Evolutionary conservation across 257 asterid genomes (phyloP).

Genomic region (Eucommia ulmoides): DNA sequence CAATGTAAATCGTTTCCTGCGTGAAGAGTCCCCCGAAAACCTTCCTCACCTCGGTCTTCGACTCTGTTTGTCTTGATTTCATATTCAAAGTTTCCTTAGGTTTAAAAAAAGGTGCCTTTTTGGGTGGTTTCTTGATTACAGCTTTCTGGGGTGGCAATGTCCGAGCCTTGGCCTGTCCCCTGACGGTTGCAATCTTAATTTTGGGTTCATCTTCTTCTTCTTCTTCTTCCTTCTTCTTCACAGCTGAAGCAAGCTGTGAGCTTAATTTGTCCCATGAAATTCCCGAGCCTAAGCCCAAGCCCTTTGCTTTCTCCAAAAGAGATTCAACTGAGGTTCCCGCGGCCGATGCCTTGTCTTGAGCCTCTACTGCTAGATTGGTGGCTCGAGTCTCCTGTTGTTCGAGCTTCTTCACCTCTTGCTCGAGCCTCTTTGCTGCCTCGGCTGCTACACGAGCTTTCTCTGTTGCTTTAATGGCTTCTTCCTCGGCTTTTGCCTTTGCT

Average conservation of each 20-base stretch:
- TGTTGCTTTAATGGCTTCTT: slow-evolving; percentile 47
- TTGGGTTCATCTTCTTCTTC: slow-evolving; percentile 34
- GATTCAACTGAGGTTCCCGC: slow-evolving; percentile 47
- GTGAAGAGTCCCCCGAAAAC: slow-evolving; percentile 79
- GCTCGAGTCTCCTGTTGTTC: slow-evolving; percentile 32
- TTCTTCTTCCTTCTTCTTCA: slow-evolving; percentile 23
- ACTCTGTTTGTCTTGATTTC: slow-evolving; percentile 30
- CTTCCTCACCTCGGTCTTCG: slow-evolving; percentile 53
- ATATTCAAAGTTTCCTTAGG: slow-evolving; percentile 30
- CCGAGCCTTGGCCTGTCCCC: slow-evolving; percentile 87
- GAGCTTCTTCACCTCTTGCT: slow-evolving; percentile 22
- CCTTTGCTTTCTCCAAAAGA: slow-evolving; percentile 56
- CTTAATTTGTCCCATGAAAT: slow-evolving; percentile 24
- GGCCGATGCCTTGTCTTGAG: slow-evolving; percentile 41
- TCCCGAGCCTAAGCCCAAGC: slow-evolving; percentile 34
- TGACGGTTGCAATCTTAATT: slow-evolving; percentile 57
- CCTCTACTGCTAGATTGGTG: slow-evolving; percentile 32
- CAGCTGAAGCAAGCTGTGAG: slow-evolving; percentile 23
- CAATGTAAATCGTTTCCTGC: slow-evolving; percentile 92
- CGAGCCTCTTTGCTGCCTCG: slow-evolving; percentile 26
- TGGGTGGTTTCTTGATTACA: slow-evolving; percentile 31
- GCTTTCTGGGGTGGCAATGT: slow-evolving; percentile 65
- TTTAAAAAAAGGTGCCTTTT: slow-evolving; percentile 20
- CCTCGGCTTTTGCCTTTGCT: slow-evolving; percentile 48
- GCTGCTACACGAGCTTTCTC: slow-evolving; percentile 48